phyloP scores from a whole-genome alignment of 2,329 filamentous ascomycete species.

The Aspergillus felis region DNA sequence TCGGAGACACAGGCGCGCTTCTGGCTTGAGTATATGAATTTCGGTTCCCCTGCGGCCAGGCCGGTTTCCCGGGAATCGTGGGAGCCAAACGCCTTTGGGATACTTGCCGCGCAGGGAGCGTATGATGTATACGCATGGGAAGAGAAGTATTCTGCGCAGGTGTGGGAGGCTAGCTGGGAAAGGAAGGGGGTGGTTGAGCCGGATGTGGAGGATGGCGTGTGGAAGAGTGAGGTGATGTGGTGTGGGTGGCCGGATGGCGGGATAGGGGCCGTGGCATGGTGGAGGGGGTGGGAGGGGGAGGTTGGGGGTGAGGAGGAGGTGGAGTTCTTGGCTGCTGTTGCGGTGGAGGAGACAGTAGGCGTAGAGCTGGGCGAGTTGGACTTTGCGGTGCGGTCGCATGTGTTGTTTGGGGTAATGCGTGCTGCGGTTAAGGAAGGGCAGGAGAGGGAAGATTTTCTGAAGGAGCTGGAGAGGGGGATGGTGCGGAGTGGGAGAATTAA shows the following conservation, averaged over 20 bases:
- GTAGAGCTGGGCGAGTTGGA: constrained; percentile 15
- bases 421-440: constrained; percentile 13
- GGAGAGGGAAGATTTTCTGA: constrained; percentile 15
- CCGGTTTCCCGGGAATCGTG: constrained; percentile 5
- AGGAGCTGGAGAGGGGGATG: constrained; percentile 17
- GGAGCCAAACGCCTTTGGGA: constrained; percentile 10
- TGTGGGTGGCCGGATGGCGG: constrained; percentile 22
- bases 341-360: constrained; percentile 17
- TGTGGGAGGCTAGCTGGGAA: constrained; percentile 7
- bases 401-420: constrained; percentile 16
- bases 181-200: constrained; percentile 8
- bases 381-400: constrained; percentile 16
- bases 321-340: constrained; percentile 18
- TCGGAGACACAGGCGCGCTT: constrained; percentile 19
- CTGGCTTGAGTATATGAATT: constrained; percentile 17
- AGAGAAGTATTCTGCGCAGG: constrained; percentile 11
- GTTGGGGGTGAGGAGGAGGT: constrained; percentile 19
- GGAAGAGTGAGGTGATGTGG: constrained; percentile 12
- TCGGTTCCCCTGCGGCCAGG: constrained; percentile 1
- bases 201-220: constrained; percentile 8
- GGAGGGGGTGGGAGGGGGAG: constrained; percentile 19
- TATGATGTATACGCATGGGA: constrained; percentile 15
- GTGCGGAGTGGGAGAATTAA: constrained; percentile 12
- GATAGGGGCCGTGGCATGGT: constrained; percentile 12
- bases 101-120: constrained; percentile 11